Evolutionary conservation across 2,329 filamentous ascomycete genomes (phyloP).

Genomic region (Colletotrichum theobromicola): DNA sequence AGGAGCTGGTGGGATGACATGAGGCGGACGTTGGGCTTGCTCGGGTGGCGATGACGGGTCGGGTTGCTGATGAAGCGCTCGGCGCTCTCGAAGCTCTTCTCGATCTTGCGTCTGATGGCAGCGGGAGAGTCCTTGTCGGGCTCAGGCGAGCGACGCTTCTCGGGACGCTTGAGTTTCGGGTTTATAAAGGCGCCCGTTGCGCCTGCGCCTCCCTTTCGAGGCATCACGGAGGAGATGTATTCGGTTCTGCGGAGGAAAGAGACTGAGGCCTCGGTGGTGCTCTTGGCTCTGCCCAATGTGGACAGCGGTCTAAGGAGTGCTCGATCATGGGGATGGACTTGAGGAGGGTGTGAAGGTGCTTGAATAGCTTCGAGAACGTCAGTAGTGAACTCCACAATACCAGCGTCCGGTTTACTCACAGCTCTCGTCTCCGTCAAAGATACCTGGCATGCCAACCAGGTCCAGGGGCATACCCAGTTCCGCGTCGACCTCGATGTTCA

Average conservation of each 20-base stretch:
- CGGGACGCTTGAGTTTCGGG: conserved; percentile 35
- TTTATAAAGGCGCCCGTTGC: conserved; percentile 35
- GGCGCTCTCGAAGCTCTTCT: conserved; percentile 63
- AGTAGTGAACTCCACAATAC: not conserved
- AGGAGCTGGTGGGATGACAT: conserved; percentile 66
- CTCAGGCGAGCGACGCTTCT: conserved; percentile 60
- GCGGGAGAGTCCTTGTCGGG: conserved; percentile 66
- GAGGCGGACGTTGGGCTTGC: conserved; percentile 48
- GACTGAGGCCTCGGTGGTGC: conserved; percentile 72
- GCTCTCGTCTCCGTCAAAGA: conserved; percentile 94
- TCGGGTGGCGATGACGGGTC: conserved; percentile 61
- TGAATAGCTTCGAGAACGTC: conserved; percentile 70
- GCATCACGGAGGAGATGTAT: conserved; percentile 76
- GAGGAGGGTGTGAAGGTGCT: conserved; percentile 72
- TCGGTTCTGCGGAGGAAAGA: conserved; percentile 96
- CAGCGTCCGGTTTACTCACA: conserved; percentile 61
- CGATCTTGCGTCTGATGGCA: conserved; percentile 72
- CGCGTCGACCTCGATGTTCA: conserved; percentile 97
- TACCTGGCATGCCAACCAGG: conserved; percentile 89
- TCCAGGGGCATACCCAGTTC: conserved; percentile 98
- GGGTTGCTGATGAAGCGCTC: conserved; percentile 59
- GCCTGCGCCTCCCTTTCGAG: conserved; percentile 59
- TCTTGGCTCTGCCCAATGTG: conserved; percentile 83
- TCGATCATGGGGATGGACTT: conserved; percentile 83
- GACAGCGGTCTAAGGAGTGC: conserved; percentile 83